phyloP scores from a whole-genome alignment of 305 asterid species.

The Solanum hybrid region DNA sequence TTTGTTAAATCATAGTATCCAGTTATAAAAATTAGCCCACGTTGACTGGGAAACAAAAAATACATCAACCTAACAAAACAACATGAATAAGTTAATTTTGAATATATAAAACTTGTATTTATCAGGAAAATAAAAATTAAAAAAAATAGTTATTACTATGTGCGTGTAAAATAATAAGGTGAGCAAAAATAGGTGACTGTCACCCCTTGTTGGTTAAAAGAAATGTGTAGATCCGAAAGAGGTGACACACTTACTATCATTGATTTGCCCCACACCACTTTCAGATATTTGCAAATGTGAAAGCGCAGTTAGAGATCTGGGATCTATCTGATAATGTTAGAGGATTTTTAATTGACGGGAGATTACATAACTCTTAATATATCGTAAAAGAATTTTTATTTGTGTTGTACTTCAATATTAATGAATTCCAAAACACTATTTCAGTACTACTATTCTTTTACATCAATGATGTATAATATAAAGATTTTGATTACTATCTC shows the following conservation, averaged over 20 bases:
- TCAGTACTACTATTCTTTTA: too few relatives aligned
- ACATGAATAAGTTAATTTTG: not conserved
- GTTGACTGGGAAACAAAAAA: not conserved
- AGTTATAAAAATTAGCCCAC: not conserved
- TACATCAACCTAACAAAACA: not conserved
- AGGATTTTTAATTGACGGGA: too few relatives aligned
- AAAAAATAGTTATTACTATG: not conserved
- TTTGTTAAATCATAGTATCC: not conserved
- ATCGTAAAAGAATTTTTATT: too few relatives aligned
- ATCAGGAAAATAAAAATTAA: not conserved
- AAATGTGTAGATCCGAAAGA: not conserved
- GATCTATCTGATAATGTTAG: too few relatives aligned
- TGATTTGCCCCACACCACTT: not conserved
- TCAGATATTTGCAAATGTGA: not conserved
- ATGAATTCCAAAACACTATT: too few relatives aligned
- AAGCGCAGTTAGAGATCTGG: too few relatives aligned
- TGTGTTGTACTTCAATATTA: too few relatives aligned
- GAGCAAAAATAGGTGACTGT: not conserved
- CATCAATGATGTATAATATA: not conserved
- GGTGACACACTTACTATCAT: not conserved
- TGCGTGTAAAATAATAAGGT: not conserved
- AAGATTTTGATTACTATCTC: not conserved
- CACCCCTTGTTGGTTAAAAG: not conserved
- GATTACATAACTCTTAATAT: too few relatives aligned
- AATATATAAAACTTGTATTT: not conserved